Evolutionary conservation across 192 early-diverging fungal species (phyloP).

Genomic region (Dissophora ornata): DNA sequence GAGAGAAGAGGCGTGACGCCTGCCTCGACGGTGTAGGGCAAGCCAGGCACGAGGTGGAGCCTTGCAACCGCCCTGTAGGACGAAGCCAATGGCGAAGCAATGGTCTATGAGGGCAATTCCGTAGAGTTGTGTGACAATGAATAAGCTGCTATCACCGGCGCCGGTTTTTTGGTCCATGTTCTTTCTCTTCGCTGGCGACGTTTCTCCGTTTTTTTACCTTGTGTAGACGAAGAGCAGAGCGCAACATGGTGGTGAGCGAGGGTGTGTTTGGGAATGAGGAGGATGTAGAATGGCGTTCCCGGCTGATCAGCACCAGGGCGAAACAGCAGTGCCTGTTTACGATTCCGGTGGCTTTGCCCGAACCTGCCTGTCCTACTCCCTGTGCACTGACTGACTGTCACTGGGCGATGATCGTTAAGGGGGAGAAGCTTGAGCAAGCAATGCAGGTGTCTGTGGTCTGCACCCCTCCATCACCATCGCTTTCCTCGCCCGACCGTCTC

Average conservation of each 20-base stretch:
- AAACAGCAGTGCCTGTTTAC: neutral
- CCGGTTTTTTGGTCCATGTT: no score
- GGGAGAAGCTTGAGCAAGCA: neutral
- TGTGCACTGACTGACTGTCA: no score
- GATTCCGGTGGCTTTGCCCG: neutral
- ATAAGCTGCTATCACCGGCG: no score
- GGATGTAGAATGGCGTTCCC: neutral
- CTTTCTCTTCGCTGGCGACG: no score
- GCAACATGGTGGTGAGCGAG: slow-evolving; percentile 14
- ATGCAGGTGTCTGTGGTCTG: no score
- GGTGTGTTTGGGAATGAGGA: neutral
- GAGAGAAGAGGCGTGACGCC: slow-evolving; percentile 50
- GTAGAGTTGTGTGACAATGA: no score
- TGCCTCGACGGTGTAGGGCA: slow-evolving; percentile 33
- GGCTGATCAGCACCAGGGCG: neutral
- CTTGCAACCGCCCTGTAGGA: slow-evolving; percentile 40
- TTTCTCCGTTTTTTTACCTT: slow-evolving; percentile 4
- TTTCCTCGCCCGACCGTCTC: no score
- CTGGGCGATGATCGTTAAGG: no score
- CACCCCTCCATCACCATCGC: no score
- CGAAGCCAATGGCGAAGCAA: slow-evolving; percentile 30
- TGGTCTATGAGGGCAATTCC: slow-evolving; percentile 8
- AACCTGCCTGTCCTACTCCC: no score
- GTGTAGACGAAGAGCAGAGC: slow-evolving; percentile 22
- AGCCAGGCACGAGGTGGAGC: slow-evolving; percentile 29